Evolutionary conservation across 805 yeast species (phyloP), one percentile per base, ranked within the genome.

Genomic region (Yueomyces sp.): DNA sequence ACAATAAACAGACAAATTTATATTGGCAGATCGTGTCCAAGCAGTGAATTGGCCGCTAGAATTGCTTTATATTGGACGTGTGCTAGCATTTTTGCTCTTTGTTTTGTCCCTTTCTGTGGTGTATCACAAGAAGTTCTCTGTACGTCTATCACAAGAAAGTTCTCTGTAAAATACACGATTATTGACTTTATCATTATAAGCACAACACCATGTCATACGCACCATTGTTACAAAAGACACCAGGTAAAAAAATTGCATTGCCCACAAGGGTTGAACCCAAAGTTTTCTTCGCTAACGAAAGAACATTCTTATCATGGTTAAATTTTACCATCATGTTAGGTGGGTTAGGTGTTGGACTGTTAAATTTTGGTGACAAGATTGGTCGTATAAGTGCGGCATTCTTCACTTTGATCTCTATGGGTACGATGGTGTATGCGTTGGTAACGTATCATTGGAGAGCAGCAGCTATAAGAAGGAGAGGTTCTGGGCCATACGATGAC

Each of bases 401-500:
- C 45, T 92, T 92, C 72, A 94, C 98, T 3, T 71, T 90, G 48
- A 88, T 92, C 44, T 95, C 98, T 49, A 90, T 92, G 96, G 86
- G 85, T 50, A 90, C 98, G 28, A 92, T 92, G 99, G 74, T 81
- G 3, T 92, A 92, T 57, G 98, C 99, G 2, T 73, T 92, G 49
- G 74, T 86, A 40, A 92, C 97, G 9, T 92, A 92, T 64, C 99
- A 92, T 66, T 94, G 98, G 98, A 85, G 99, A 71, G 98, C 98
- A 2, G 86, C 88, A 60, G 98, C 98, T 47, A 92, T 92, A 53
- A 81, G 99, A 65, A 76, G 90, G 67, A 81, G 97, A 66, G 98
- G 98, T 38, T 79, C 95, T 11, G 98, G 98, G 40, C 98, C 98
- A n/a, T 92, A 92, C 62, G 99, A 92, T 60, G 99, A 92, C 66